Conservation (phyloP, 164 flowering plant genomes). For the Nelumbo lutea region DNA sequence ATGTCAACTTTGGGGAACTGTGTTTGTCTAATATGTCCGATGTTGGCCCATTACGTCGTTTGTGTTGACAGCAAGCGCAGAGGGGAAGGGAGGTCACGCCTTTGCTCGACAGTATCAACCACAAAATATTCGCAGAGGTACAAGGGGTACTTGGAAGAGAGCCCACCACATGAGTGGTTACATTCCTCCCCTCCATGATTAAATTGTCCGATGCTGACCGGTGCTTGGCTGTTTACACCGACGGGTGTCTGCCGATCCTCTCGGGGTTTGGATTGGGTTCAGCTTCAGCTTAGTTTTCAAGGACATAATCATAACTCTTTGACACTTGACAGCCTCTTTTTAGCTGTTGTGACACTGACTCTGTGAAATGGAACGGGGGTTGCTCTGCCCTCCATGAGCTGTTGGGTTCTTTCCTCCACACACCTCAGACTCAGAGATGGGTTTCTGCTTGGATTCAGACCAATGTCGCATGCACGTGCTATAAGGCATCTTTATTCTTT, state of each 20-base stretch:
- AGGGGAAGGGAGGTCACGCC: constrained; percentile 5
- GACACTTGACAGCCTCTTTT: background rate
- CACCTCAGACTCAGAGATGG: background rate
- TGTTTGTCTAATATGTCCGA: background rate
- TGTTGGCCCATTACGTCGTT: constrained; percentile 9
- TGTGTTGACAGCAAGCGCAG: constrained; percentile 8
- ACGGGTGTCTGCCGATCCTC: background rate
- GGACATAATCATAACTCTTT: background rate
- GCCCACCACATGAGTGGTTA: constrained; percentile 10
- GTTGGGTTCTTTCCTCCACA: background rate
- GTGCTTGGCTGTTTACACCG: background rate
- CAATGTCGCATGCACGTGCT: constrained; percentile 1
- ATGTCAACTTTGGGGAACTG: background rate
- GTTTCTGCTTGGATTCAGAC: background rate
- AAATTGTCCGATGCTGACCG: background rate
- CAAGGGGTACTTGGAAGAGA: background rate
- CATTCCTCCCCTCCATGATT: background rate
- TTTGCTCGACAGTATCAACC: constrained; percentile 22
- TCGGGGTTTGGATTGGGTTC: background rate
- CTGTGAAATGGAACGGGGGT: background rate
- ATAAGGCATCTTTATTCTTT: background rate
- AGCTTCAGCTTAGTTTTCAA: background rate
- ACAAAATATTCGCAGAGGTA: constrained; percentile 2
- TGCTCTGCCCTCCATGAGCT: background rate
- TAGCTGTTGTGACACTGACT: background rate